These are phyloP conservation scores for Neofusicoccum sp. DNA, from an alignment of 2,329 filamentous ascomycete genomes.

Conservation along the genomic window DNA sequence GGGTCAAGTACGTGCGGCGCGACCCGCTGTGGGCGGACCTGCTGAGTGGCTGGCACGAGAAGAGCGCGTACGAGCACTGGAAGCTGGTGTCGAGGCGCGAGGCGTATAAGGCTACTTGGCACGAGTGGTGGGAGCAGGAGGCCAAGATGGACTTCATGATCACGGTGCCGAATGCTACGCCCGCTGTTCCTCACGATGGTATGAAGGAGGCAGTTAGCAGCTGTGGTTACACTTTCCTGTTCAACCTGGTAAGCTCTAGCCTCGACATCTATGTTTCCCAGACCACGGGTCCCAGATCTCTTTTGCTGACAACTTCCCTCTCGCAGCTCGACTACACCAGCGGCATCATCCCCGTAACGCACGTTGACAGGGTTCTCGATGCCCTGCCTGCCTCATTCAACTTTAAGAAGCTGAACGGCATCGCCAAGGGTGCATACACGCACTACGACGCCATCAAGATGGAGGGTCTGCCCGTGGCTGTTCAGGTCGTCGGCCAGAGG, in stretches of 20 bases:
- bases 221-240: constrained; percentile 91
- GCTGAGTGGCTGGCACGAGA: constrained; percentile 69
- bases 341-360: constrained; percentile 80
- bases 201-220: constrained; percentile 84
- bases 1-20: constrained; percentile 77
- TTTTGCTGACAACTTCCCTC: constrained; percentile 13
- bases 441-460: constrained; percentile 79
- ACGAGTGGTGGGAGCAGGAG: constrained; percentile 76
- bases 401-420: constrained; percentile 67
- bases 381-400: constrained; percentile 62
- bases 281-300: neutral
- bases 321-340: constrained; percentile 76
- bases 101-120: constrained; percentile 73
- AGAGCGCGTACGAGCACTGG: constrained; percentile 78
- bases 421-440: constrained; percentile 80
- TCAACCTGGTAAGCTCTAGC: constrained; percentile 67
- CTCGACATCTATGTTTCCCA: neutral
- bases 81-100: constrained; percentile 75
- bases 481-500: constrained; percentile 77
- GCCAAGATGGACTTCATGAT: constrained; percentile 72
- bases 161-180: constrained; percentile 84
- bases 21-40: constrained; percentile 78
- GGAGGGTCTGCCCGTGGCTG: constrained; percentile 82
- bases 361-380: constrained; percentile 71
- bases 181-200: constrained; percentile 79